A percentile compares a stretch with the other conserved stretches of the same genome.
phyloP scores from a whole-genome alignment of 1,139 yeast genomes.

The Geotrichum reessii region DNA sequence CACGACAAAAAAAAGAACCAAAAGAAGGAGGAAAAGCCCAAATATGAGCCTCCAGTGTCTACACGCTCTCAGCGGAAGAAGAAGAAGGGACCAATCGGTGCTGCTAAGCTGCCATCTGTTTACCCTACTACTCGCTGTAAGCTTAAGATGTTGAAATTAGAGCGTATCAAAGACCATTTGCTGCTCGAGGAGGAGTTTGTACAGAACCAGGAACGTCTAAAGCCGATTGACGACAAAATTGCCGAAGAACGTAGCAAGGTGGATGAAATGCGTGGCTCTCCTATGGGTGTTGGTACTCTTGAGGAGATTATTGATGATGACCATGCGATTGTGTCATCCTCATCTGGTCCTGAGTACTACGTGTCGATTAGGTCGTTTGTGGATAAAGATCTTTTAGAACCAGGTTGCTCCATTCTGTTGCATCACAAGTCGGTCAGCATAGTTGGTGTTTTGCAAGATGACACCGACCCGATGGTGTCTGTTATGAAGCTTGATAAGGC shows the following conservation, averaged over 20 bases:
- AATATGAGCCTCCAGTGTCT: slow-evolving; percentile 97
- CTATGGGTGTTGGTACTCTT: slow-evolving; percentile 93
- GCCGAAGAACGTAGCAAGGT: slow-evolving; percentile 93
- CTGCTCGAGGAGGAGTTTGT: slow-evolving; percentile 94
- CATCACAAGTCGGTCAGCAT: slow-evolving; percentile 94
- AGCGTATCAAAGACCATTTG: slow-evolving; percentile 92
- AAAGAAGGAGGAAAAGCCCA: slow-evolving; percentile 58
- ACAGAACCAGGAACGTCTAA: slow-evolving; percentile 86
- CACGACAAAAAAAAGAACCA: slow-evolving; percentile 68
- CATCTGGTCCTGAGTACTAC: slow-evolving; percentile 95
- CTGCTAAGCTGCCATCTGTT: slow-evolving; percentile 78
- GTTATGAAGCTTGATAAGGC: slow-evolving; percentile 97
- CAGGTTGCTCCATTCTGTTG: slow-evolving; percentile 93
- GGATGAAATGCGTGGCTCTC: slow-evolving; percentile 93
- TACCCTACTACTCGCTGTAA: slow-evolving; percentile 93
- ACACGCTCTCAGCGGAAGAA: slow-evolving; percentile 75
- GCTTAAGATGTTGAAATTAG: slow-evolving; percentile 82
- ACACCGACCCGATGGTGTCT: slow-evolving; percentile 95
- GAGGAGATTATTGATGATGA: slow-evolving; percentile 98
- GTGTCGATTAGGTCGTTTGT: slow-evolving; percentile 96
- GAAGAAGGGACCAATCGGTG: slow-evolving; percentile 88
- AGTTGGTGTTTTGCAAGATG: slow-evolving; percentile 94
- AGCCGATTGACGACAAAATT: slow-evolving; percentile 94
- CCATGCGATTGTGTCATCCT: slow-evolving; percentile 94
- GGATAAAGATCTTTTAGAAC: slow-evolving; percentile 91